These are phyloP conservation scores for Aspergillus sp. DNA, from an alignment of 2,329 filamentous ascomycete genomes.

Conservation along the genomic window DNA sequence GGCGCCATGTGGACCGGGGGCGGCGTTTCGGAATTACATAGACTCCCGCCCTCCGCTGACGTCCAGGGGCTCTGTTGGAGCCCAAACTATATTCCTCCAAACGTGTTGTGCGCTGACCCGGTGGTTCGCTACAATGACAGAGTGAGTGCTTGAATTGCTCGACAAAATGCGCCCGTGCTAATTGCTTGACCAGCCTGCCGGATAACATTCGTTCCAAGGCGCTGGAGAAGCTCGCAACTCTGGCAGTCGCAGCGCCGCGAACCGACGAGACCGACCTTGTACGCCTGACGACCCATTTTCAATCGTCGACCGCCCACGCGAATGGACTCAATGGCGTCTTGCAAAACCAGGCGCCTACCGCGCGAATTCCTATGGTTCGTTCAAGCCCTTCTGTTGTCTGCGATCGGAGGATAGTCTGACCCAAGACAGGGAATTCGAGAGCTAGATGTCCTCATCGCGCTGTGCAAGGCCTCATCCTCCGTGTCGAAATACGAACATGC, in stretches of 20 bases:
- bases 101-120: too few species aligned
- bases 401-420: conserved; percentile 18
- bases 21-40: background rate
- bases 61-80: background rate
- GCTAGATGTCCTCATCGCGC: conserved; percentile 83
- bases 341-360: conserved; percentile 35
- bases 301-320: conserved; percentile 13
- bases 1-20: background rate
- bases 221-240: conserved; percentile 43
- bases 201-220: conserved; percentile 40
- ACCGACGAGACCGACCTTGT: conserved; percentile 33
- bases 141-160: background rate
- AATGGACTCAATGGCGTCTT: conserved; percentile 37
- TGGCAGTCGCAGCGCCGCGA: conserved; percentile 37
- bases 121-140: background rate
- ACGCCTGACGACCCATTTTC: conserved; percentile 34
- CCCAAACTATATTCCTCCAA: background rate
- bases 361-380: conserved; percentile 42
- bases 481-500: conserved; percentile 71
- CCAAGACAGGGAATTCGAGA: conserved; percentile 73
- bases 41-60: background rate
- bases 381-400: conserved; percentile 2
- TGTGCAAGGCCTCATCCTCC: conserved; percentile 84
- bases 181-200: conserved; percentile 26
- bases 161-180: conserved; percentile 2